Percentiles rank a stretch among this genome's conserved stretches.
Evolutionary conservation across 208 protist genomes (phyloP).

Genomic region (Herpetomonas samuelpessoai): DNA sequence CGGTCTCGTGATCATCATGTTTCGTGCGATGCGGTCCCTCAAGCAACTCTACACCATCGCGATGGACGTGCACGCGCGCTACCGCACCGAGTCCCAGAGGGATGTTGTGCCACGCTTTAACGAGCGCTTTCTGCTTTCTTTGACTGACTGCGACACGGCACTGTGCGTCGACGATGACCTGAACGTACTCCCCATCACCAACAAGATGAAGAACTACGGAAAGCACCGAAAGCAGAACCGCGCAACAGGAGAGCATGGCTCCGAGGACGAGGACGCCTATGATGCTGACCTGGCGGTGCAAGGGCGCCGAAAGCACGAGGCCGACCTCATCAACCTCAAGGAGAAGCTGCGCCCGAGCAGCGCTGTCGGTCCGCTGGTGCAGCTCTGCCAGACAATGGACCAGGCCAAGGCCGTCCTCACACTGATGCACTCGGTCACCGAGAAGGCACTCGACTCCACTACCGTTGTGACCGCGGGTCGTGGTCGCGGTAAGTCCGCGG

Average conservation of each 20-base stretch:
- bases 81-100: slow-evolving; percentile 78
- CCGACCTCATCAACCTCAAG: slow-evolving; percentile 74
- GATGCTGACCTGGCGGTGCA: slow-evolving; percentile 68
- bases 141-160: slow-evolving; percentile 93
- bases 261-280: slow-evolving; percentile 20
- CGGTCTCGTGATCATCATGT: slow-evolving; percentile 98
- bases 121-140: slow-evolving; percentile 98
- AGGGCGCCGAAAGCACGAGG: slow-evolving; percentile 81
- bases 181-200: slow-evolving; percentile 97
- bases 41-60: slow-evolving; percentile 97
- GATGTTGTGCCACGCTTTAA: slow-evolving; percentile 98
- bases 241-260: neutral
- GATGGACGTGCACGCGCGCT: slow-evolving; percentile 99
- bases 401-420: slow-evolving; percentile 97
- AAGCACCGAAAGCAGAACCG: slow-evolving; percentile 23
- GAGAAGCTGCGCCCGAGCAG: slow-evolving; percentile 68
- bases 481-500: slow-evolving; percentile 98
- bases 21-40: slow-evolving; percentile 96
- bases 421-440: slow-evolving; percentile 97
- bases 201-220: slow-evolving; percentile 66
- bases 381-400: slow-evolving; percentile 93
- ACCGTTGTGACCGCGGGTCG: slow-evolving; percentile 96
- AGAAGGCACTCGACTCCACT: slow-evolving; percentile 96
- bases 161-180: slow-evolving; percentile 99
- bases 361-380: slow-evolving; percentile 92